These are phyloP conservation scores for Kappamyces sp. DNA, from an alignment of 192 early-diverging fungal genomes.

Conservation along the genomic window DNA sequence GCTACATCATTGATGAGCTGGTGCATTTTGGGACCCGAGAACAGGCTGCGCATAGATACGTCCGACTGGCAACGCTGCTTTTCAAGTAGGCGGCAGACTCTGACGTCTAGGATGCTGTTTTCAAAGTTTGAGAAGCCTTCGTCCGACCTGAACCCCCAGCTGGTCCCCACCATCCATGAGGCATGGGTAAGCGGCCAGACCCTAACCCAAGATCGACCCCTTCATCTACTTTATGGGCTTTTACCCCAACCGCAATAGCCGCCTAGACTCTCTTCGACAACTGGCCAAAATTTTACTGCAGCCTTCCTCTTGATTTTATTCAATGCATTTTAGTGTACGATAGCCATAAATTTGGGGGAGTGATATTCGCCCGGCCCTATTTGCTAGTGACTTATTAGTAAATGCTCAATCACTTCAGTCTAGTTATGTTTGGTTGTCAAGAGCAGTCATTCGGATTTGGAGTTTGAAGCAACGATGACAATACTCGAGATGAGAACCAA, in stretches of 20 bases:
- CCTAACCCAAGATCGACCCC: constrained; percentile 8
- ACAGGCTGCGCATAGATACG: constrained; percentile 62
- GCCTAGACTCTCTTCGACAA: constrained; percentile 27
- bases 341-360: no score
- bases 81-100: constrained; percentile 38
- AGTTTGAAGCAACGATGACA: no score
- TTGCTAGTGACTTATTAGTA: no score
- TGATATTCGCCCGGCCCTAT: no score
- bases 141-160: constrained; percentile 22
- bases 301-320: background rate
- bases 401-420: no score
- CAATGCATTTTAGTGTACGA: background rate
- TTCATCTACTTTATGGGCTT: constrained; percentile 38
- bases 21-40: constrained; percentile 73
- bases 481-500: no score
- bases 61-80: constrained; percentile 59
- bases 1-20: constrained; percentile 70
- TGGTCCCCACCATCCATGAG: constrained; percentile 11
- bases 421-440: no score
- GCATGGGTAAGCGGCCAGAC: constrained; percentile 40
- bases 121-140: constrained; percentile 39
- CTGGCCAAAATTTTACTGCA: constrained; percentile 11
- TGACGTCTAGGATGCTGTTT: constrained; percentile 33
- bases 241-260: constrained; percentile 32
- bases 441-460: no score